Percentiles rank a stretch among this genome's conserved stretches.
Conservation (phyloP, 345 rosid species). For the Syzygium aqueum region DNA sequence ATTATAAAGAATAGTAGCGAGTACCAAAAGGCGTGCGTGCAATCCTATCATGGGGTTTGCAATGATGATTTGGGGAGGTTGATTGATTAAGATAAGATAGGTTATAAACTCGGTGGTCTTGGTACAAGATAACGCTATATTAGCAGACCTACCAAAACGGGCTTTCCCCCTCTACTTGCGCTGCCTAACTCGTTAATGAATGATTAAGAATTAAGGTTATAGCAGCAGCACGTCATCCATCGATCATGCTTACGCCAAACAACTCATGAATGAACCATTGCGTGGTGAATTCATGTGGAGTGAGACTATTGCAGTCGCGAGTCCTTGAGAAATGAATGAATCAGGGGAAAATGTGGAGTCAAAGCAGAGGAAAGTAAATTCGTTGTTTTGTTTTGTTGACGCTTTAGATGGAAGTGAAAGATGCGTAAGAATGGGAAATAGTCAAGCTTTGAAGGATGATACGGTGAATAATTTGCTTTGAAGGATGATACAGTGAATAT, state of each 20-base stretch:
- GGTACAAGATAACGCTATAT: neutral
- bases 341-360: neutral
- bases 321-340: neutral
- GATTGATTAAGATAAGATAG: neutral
- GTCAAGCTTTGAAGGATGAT: neutral
- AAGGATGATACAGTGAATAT: neutral
- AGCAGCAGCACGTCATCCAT: neutral
- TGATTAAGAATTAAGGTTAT: neutral
- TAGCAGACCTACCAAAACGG: neutral
- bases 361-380: neutral
- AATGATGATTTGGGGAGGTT: neutral
- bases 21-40: neutral
- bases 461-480: neutral
- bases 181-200: neutral
- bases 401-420: neutral
- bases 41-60: neutral
- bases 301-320: neutral
- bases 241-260: neutral
- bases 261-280: neutral
- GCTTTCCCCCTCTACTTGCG: neutral
- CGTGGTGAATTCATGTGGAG: neutral
- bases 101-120: neutral
- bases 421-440: neutral
- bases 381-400: neutral
- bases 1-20: neutral